phyloP scores from a whole-genome alignment of 306 rosid genomes.

The Sicyos edulis region DNA sequence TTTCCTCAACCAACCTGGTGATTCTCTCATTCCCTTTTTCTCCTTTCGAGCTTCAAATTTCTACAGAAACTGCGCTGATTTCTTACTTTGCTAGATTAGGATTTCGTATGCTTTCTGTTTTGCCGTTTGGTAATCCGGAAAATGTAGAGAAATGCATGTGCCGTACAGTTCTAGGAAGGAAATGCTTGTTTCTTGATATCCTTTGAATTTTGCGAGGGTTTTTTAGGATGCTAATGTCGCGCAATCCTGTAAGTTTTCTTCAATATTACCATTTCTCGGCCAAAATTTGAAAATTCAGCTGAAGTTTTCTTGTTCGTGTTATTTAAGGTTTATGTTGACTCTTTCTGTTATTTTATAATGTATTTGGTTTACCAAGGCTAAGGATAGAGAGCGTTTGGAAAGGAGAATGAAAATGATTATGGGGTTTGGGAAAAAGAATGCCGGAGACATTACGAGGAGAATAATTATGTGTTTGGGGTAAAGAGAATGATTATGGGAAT shows the following conservation, averaged over 20 bases:
- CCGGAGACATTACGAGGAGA: too few relatives aligned
- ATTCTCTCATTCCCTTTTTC: slow-evolving; percentile 11
- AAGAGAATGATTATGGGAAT: too few relatives aligned
- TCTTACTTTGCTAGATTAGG: neutral
- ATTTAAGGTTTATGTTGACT: neutral
- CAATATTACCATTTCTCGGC: neutral
- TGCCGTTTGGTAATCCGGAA: slow-evolving; percentile 13
- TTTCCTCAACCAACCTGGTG: slow-evolving; percentile 19
- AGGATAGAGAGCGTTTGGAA: too few relatives aligned
- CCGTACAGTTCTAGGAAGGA: neutral
- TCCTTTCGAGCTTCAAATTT: neutral
- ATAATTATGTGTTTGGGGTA: too few relatives aligned
- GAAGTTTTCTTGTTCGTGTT: slow-evolving; percentile 6
- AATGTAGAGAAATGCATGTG: neutral
- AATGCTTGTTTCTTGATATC: neutral
- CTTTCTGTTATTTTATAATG: neutral
- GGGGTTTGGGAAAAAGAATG: too few relatives aligned
- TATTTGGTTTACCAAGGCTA: slow-evolving; percentile 7
- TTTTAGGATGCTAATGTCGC: neutral
- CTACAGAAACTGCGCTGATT: neutral
- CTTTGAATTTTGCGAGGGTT: neutral
- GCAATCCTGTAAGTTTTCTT: neutral
- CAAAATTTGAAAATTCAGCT: neutral
- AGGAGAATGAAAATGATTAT: too few relatives aligned
- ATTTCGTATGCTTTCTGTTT: neutral